phyloP scores from a whole-genome alignment of 257 asterid genomes.

The Striga asiatica region DNA sequence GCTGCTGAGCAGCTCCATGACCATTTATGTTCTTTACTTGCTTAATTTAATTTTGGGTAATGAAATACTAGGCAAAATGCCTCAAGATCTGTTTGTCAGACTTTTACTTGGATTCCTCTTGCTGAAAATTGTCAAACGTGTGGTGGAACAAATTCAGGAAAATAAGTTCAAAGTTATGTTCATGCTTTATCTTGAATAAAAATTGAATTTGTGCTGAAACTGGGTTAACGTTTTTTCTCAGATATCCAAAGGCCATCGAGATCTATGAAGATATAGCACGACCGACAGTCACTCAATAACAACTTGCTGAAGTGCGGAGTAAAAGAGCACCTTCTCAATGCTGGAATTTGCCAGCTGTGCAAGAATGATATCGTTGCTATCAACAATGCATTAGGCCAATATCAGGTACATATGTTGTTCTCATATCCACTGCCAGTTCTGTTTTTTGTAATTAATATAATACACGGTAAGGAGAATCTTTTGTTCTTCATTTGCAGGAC shows the following conservation, averaged over 20 bases:
- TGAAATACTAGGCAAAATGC: too few species aligned
- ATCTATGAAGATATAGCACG: slow-evolving; percentile 62
- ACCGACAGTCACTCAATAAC: slow-evolving; percentile 43
- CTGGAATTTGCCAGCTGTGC: slow-evolving; percentile 69
- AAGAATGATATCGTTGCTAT: slow-evolving; percentile 48
- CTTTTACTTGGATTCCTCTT: too few species aligned
- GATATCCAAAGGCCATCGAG: slow-evolving; percentile 54
- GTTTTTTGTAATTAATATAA: slow-evolving; percentile 1
- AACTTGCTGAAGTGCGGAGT: slow-evolving; percentile 64
- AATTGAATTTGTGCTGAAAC: slow-evolving; percentile 14
- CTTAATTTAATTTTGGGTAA: too few species aligned
- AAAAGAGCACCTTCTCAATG: slow-evolving; percentile 66
- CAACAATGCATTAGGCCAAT: slow-evolving; percentile 43
- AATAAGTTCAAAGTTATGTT: background rate
- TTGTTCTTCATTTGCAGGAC: slow-evolving; percentile 28
- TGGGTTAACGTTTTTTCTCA: slow-evolving; percentile 19
- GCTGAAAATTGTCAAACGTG: too few species aligned
- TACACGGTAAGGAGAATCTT: background rate
- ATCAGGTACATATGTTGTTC: slow-evolving; percentile 28
- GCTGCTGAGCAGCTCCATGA: too few species aligned
- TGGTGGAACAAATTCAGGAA: background rate
- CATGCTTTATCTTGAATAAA: slow-evolving; percentile 1
- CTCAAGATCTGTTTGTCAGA: too few species aligned
- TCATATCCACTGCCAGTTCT: background rate
- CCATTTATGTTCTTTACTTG: too few species aligned